Evolutionary conservation across 2,329 filamentous ascomycete genomes (phyloP).

Genomic region (Boeremia exigua): DNA sequence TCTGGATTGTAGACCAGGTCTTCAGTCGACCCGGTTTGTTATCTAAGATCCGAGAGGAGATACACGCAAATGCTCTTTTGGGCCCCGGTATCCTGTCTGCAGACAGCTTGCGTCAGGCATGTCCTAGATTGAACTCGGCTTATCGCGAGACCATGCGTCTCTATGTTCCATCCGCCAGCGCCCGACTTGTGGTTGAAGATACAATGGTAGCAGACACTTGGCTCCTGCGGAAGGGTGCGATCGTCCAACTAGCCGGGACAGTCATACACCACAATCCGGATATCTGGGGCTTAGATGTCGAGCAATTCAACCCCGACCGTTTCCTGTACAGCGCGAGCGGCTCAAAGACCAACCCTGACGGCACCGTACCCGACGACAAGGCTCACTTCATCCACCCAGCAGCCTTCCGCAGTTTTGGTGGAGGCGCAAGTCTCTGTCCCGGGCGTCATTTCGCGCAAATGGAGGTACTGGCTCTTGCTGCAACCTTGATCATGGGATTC

Average conservation of each 20-base stretch:
- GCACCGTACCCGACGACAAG: conserved; percentile 18
- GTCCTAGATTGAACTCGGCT: conserved; percentile 54
- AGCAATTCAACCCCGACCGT: conserved; percentile 51
- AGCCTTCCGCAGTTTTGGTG: conserved; percentile 43
- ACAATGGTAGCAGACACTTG: conserved; percentile 51
- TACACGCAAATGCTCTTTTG: conserved; percentile 34
- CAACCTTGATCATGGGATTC: conserved; percentile 38
- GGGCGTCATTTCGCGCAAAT: conserved; percentile 45
- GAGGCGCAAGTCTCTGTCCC: conserved; percentile 43
- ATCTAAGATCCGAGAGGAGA: conserved; percentile 50
- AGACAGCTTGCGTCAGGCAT: conserved; percentile 45
- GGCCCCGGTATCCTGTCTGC: conserved; percentile 45
- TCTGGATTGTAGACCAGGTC: conserved; percentile 56
- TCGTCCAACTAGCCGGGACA: conserved; percentile 55
- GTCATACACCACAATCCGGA: conserved; percentile 51
- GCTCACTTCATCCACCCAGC: conserved; percentile 31
- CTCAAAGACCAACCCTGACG: conserved; percentile 22
- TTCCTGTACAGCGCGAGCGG: conserved; percentile 44
- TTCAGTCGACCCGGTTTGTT: conserved; percentile 51
- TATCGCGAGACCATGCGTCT: conserved; percentile 57
- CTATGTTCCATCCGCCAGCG: conserved; percentile 47
- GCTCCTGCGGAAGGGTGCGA: conserved; percentile 51
- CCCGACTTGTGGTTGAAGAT: conserved; percentile 52
- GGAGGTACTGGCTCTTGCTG: conserved; percentile 40
- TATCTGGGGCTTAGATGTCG: conserved; percentile 55